These are phyloP conservation scores for Daldinia sp. DNA, from an alignment of 2,329 filamentous ascomycete species.

Conservation along the genomic window DNA sequence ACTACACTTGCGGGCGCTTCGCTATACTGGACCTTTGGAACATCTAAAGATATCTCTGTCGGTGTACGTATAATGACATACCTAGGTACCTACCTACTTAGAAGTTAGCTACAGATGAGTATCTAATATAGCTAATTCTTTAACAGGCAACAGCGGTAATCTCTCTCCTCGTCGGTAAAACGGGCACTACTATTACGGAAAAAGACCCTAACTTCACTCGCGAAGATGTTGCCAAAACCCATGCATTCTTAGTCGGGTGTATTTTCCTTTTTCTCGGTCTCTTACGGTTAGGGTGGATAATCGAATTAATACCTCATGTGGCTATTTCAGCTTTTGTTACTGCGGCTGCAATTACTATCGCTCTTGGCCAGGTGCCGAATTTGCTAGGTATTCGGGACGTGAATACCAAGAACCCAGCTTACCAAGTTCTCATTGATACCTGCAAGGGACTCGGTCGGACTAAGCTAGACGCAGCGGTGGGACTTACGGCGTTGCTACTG, in stretches of 20 bases:
- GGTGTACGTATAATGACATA: conserved; percentile 12
- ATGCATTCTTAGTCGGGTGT: conserved; percentile 11
- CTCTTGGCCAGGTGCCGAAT: conserved; percentile 6
- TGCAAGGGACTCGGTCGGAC: not conserved
- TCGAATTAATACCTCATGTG: conserved; percentile 15
- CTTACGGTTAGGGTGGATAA: conserved; percentile 4
- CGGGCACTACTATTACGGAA: not conserved
- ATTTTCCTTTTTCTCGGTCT: conserved; percentile 12
- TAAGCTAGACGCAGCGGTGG: conserved; percentile 10
- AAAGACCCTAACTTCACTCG: not conserved
- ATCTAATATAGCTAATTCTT: not conserved
- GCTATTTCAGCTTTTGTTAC: conserved; percentile 15
- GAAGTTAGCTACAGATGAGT: no score
- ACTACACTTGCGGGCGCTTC: conserved; percentile 2
- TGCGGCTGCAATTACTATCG: conserved; percentile 13
- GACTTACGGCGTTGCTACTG: conserved; percentile 6
- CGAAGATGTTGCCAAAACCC: conserved; percentile 9
- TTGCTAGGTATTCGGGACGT: conserved; percentile 2
- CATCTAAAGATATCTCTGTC: conserved; percentile 9
- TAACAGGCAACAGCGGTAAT: conserved; percentile 18
- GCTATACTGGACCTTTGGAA: conserved; percentile 10
- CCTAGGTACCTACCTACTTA: no score
- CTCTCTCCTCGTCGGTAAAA: conserved; percentile 12
- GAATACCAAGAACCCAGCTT: conserved; percentile 1
- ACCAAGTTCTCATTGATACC: conserved; percentile 7